A percentile compares a stretch with the other conserved stretches of the same genome.
phyloP scores from a whole-genome alignment of 805 yeast species.

The Sugiyamaella valdiviana region DNA sequence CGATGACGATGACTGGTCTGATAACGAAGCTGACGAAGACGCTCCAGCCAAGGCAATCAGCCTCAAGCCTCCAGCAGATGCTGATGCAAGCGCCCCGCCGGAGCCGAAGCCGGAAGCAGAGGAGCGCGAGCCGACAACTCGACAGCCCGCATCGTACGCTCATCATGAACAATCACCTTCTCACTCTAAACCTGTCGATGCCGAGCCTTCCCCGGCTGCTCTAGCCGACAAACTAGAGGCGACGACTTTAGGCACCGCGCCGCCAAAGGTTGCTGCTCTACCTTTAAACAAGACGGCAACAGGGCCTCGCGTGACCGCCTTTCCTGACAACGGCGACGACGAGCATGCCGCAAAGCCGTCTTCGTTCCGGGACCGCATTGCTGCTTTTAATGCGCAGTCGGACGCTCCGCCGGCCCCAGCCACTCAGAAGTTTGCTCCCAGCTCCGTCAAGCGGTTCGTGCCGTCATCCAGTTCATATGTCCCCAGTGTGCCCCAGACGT shows the following conservation, averaged over 20 bases:
- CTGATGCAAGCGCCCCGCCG: too few relatives aligned
- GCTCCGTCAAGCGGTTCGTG: slow-evolving; percentile 51
- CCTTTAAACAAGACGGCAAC: slow-evolving; percentile 3
- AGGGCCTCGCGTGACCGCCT: slow-evolving; percentile 2
- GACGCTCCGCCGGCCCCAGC: slow-evolving; percentile 36
- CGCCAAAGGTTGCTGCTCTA: not conserved
- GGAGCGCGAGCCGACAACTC: not conserved
- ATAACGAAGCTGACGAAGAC: slow-evolving; percentile 17
- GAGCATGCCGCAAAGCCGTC: slow-evolving; percentile 6
- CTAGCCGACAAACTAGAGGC: not conserved
- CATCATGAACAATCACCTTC: not conserved
- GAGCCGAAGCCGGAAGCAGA: not conserved
- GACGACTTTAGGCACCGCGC: not conserved
- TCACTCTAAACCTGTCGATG: not conserved
- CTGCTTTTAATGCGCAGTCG: slow-evolving; percentile 42
- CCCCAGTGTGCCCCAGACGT: slow-evolving; percentile 34
- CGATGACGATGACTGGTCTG: slow-evolving; percentile 13
- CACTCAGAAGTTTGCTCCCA: slow-evolving; percentile 37
- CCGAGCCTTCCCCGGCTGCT: not conserved
- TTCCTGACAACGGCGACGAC: not conserved
- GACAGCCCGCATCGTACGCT: not conserved
- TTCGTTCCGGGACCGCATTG: slow-evolving; percentile 42
- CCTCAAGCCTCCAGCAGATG: slow-evolving; percentile 13
- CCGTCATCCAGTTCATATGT: slow-evolving; percentile 55
- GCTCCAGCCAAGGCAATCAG: slow-evolving; percentile 18